phyloP scores from a whole-genome alignment of 106 monocot species.

The Acorus gramineus region DNA sequence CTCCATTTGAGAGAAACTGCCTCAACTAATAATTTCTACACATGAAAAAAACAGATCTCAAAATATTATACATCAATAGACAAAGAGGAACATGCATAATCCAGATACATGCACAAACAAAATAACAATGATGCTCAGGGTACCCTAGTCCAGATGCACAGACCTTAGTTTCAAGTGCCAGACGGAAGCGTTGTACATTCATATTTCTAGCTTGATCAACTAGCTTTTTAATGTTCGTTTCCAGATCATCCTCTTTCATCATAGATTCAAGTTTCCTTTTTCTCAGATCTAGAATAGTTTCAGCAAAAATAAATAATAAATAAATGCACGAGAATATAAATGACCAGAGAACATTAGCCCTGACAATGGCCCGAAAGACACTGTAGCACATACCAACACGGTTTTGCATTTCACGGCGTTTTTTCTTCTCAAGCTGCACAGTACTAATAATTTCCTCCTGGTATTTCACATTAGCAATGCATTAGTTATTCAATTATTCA shows the following conservation, averaged over 20 bases:
- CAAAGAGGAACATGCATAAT: neutral
- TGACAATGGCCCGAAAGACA: neutral
- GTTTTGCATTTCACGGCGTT: conserved; percentile 52
- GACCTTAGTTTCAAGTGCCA: conserved; percentile 68
- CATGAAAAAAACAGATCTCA: conserved; percentile 2
- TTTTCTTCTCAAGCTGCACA: conserved; percentile 45
- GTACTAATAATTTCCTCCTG: conserved; percentile 63
- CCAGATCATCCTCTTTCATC: conserved; percentile 56
- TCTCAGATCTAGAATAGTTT: conserved; percentile 40
- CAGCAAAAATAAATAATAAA: neutral
- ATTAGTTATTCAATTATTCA: too few species aligned
- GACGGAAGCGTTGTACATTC: conserved; percentile 47
- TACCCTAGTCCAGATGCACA: neutral
- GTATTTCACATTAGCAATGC: neutral
- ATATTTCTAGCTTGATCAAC: conserved; percentile 42
- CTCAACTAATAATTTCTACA: conserved; percentile 56
- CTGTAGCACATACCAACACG: conserved; percentile 52
- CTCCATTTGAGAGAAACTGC: conserved; percentile 56
- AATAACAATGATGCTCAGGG: too few species aligned
- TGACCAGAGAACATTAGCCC: too few species aligned
- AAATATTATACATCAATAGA: neutral
- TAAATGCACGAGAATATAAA: neutral
- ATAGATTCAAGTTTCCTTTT: conserved; percentile 63
- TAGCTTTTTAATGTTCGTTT: conserved; percentile 53
- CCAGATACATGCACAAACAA: too few species aligned